Percentiles rank a stretch among this genome's conserved stretches.
Evolutionary conservation across 2,329 filamentous ascomycete genomes (phyloP).

Genomic region (Fusarium illudens): DNA sequence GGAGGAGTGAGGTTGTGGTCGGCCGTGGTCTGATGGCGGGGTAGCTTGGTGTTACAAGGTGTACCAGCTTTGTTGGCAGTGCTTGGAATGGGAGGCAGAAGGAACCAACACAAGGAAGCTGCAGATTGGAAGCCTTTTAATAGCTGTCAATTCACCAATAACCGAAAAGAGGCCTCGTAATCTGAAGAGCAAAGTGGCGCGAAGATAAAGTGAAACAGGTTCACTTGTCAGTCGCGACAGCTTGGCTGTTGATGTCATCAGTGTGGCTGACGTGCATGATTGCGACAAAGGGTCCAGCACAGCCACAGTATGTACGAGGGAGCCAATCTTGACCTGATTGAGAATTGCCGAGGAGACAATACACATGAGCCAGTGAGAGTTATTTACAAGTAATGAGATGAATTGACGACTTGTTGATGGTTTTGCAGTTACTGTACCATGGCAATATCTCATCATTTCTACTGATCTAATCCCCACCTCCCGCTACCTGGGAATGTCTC

Average conservation of each 20-base stretch:
- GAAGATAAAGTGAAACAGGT: constrained; percentile 30
- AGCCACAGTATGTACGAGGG: constrained; percentile 27
- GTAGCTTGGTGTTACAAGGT: constrained; percentile 16
- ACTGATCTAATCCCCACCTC: not conserved
- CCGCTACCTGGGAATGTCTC: not conserved
- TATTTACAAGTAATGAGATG: not conserved
- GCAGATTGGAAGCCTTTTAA: constrained; percentile 23
- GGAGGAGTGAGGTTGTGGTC: constrained; percentile 10
- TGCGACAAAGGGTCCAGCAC: constrained; percentile 33
- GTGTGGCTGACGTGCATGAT: constrained; percentile 29
- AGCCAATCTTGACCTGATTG: not conserved
- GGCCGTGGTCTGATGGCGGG: constrained; percentile 22
- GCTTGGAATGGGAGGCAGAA: not conserved
- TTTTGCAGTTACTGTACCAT: not conserved
- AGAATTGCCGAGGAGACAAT: constrained; percentile 3
- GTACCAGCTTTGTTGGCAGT: constrained; percentile 6
- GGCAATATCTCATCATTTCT: not conserved
- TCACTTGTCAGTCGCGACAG: constrained; percentile 25
- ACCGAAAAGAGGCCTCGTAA: constrained; percentile 35
- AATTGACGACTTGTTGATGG: not conserved
- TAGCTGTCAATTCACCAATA: constrained; percentile 6
- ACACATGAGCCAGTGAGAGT: no score
- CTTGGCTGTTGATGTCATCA: constrained; percentile 38
- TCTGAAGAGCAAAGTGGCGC: constrained; percentile 21
- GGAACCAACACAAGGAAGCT: not conserved